These are phyloP conservation scores for Colletotrichum incanum DNA, from an alignment of 2,329 filamentous ascomycete genomes.

Conservation along the genomic window DNA sequence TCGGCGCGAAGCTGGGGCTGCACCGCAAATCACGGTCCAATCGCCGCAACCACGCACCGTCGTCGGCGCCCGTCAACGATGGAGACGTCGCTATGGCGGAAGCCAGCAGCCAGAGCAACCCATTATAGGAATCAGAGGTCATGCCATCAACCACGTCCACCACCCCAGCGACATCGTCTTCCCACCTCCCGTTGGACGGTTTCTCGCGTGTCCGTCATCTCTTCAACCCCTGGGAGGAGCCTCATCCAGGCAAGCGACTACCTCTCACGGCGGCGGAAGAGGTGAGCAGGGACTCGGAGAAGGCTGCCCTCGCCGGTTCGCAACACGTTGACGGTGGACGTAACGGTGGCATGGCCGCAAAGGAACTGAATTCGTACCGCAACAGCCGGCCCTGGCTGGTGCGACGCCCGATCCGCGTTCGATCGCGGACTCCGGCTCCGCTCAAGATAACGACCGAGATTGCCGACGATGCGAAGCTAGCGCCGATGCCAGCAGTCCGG, in stretches of 20 bases:
- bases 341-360: conserved; percentile 66
- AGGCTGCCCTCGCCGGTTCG: conserved; percentile 32
- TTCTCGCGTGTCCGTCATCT: conserved; percentile 43
- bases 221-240: conserved; percentile 58
- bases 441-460: conserved; percentile 51
- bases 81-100: conserved; percentile 56
- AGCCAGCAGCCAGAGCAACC: conserved; percentile 52
- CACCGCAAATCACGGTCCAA: conserved; percentile 67
- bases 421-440: conserved; percentile 49
- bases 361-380: conserved; percentile 53
- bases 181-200: conserved; percentile 43
- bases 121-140: conserved; percentile 73
- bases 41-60: conserved; percentile 60
- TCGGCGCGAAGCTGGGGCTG: conserved; percentile 74
- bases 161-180: conserved; percentile 47
- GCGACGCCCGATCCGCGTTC: conserved; percentile 46
- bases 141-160: conserved; percentile 64
- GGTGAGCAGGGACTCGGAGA: conserved; percentile 46
- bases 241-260: conserved; percentile 62
- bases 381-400: conserved; percentile 45
- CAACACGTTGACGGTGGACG: conserved; percentile 37
- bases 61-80: conserved; percentile 59
- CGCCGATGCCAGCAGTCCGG: conserved; percentile 45
- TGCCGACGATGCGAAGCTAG: conserved; percentile 30
- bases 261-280: conserved; percentile 49